Percentiles rank a stretch among this genome's conserved stretches.
These are phyloP conservation scores for Parathielavia hyrcaniae DNA, from an alignment of 495 filamentous ascomycete genomes.

Conservation along the genomic window DNA sequence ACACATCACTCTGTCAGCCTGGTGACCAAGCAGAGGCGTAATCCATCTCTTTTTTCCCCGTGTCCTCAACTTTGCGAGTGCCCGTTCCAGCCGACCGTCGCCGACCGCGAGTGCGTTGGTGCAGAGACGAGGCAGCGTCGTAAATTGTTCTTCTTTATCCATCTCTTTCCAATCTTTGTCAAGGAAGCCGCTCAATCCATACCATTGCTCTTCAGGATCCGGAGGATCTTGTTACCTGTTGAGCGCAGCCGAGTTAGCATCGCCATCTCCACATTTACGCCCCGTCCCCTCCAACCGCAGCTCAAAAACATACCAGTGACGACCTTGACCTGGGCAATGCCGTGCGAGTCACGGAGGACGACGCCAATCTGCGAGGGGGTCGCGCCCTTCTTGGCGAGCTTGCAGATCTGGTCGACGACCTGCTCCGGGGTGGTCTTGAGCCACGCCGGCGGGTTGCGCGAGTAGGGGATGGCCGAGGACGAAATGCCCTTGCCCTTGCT, in stretches of 20 bases:
- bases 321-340: slow-evolving; percentile 92
- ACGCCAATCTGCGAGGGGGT: slow-evolving; percentile 99
- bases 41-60: slow-evolving; percentile 14
- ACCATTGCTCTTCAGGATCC: slow-evolving; percentile 84
- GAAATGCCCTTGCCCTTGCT: slow-evolving; percentile 99
- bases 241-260: slow-evolving; percentile 20
- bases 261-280: slow-evolving; percentile 1
- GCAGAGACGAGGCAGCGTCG: slow-evolving; percentile 1
- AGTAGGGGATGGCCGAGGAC: slow-evolving; percentile 91
- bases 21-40: slow-evolving; percentile 89
- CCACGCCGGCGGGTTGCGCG: slow-evolving; percentile 84
- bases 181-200: slow-evolving; percentile 23
- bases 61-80: slow-evolving; percentile 8
- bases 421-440: slow-evolving; percentile 82
- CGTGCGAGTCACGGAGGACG: slow-evolving; percentile 92
- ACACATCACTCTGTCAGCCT: slow-evolving; percentile 90
- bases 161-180: slow-evolving; percentile 10
- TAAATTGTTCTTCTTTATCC: slow-evolving; percentile 2
- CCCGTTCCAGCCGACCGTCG: background rate
- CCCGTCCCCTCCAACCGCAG: background rate
- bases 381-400: slow-evolving; percentile 93
- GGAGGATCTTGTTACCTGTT: slow-evolving; percentile 96
- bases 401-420: slow-evolving; percentile 98
- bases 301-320: slow-evolving; percentile 75
- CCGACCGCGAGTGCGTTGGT: background rate